A percentile compares a stretch with the other conserved stretches of the same genome.
These are phyloP conservation scores for Phytophthora meadii DNA, from an alignment of 352 stramenopile genomes.

Conservation along the genomic window DNA sequence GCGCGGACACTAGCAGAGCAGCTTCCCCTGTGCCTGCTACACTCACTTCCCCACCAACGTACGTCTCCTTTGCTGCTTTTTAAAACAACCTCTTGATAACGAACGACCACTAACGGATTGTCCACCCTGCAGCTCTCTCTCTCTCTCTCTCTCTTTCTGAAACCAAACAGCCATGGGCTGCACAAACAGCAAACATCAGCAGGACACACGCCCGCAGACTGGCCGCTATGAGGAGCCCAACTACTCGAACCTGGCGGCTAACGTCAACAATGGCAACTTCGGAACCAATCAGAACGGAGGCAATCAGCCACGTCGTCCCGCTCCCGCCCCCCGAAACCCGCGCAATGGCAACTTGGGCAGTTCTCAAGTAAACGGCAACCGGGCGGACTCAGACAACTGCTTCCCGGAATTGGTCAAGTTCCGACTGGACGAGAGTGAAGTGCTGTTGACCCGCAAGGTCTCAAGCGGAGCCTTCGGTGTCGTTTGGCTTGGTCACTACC, in stretches of 20 bases:
- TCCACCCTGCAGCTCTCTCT: conserved; percentile 15
- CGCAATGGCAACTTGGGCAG: conserved; percentile 20
- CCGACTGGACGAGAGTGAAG: conserved; percentile 84
- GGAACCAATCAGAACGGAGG: conserved; percentile 12
- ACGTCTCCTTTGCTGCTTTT: background rate
- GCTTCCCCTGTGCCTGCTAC: conserved; percentile 5
- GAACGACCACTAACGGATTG: conserved; percentile 22
- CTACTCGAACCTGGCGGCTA: conserved; percentile 41
- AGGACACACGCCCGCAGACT: conserved; percentile 23
- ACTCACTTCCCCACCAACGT: conserved; percentile 11
- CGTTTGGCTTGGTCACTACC: conserved; percentile 89
- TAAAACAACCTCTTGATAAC: background rate
- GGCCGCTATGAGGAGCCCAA: conserved; percentile 42
- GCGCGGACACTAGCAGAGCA: conserved; percentile 12
- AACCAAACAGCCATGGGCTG: conserved; percentile 38
- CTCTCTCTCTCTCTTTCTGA: conserved; percentile 21
- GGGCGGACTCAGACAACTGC: conserved; percentile 54
- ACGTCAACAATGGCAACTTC: conserved; percentile 45
- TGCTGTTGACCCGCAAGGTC: conserved; percentile 84
- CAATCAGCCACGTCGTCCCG: conserved; percentile 16
- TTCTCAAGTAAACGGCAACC: conserved; percentile 16
- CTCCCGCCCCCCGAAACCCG: conserved; percentile 11
- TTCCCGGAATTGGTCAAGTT: conserved; percentile 79
- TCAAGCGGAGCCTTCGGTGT: conserved; percentile 84
- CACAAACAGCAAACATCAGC: conserved; percentile 39